Evolutionary conservation across 2,329 filamentous ascomycete genomes (phyloP).

Genomic region (Magnaporthiopsis poae): DNA sequence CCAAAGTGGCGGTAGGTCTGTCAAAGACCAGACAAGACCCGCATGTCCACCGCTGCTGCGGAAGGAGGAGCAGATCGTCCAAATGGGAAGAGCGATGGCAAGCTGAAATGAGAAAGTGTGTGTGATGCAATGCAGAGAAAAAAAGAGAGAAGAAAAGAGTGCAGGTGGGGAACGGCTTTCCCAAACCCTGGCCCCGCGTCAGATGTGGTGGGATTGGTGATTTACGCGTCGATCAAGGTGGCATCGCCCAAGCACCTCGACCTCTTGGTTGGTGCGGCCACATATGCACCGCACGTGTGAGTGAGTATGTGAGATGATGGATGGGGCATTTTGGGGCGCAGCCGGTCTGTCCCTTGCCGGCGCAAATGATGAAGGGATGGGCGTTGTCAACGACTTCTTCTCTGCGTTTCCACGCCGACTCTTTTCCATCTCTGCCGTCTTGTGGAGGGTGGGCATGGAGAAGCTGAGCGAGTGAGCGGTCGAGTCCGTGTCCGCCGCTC

Average conservation of each 20-base stretch:
- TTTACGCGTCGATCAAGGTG: not conserved
- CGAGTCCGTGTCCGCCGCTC: not conserved
- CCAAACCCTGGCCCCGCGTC: not conserved
- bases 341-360: not conserved
- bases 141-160: not conserved
- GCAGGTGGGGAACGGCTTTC: not conserved
- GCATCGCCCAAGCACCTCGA: not conserved
- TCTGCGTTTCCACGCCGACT: not conserved
- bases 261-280: not conserved
- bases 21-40: not conserved
- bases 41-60: not conserved
- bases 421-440: not conserved
- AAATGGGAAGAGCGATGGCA: conserved; percentile 3
- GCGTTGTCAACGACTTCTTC: not conserved
- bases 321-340: not conserved
- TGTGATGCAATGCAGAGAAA: not conserved
- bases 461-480: not conserved
- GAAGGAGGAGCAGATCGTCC: not conserved
- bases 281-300: no score
- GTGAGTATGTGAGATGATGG: not conserved
- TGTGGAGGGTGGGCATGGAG: not conserved
- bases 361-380: not conserved
- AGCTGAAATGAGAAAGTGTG: not conserved
- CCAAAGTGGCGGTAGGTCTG: not conserved
- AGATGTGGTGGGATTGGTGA: conserved; percentile 1